Percentiles rank a stretch among this genome's conserved stretches.
Evolutionary conservation across 2,329 filamentous ascomycete species (phyloP).

Genomic region (Monilinia vaccinii-corymbosi): DNA sequence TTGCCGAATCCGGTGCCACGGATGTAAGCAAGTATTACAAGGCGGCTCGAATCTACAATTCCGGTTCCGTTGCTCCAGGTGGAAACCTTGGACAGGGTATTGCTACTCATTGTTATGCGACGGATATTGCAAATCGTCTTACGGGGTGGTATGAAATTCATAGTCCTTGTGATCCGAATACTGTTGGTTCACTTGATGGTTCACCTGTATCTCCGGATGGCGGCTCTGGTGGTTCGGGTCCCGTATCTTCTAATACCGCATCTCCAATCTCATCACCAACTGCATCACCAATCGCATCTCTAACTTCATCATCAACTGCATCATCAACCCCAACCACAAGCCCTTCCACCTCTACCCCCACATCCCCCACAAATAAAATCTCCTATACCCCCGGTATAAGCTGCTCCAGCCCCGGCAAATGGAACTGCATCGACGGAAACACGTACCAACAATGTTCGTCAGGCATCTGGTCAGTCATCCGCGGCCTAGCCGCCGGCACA

Average conservation of each 20-base stretch:
- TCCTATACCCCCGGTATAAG: conserved; percentile 32
- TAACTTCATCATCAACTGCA: neutral
- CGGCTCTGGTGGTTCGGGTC: too few species aligned
- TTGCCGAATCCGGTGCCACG: conserved; percentile 17
- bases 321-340: neutral
- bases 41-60: conserved; percentile 35
- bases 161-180: conserved; percentile 13
- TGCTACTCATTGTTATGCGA: conserved; percentile 22
- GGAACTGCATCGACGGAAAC: conserved; percentile 41
- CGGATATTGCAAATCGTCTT: conserved; percentile 23
- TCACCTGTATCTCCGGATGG: neutral
- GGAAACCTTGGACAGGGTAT: conserved; percentile 27
- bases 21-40: conserved; percentile 29
- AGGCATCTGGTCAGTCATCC: conserved; percentile 37
- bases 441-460: conserved; percentile 44
- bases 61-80: conserved; percentile 29
- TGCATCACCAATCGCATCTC: neutral
- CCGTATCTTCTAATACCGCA: neutral
- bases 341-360: neutral
- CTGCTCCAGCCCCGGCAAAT: conserved; percentile 39
- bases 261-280: too few species aligned
- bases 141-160: conserved; percentile 10
- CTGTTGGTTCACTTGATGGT: conserved; percentile 12
- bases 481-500: conserved; percentile 36
- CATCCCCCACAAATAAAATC: too few species aligned